Evolutionary conservation across 345 rosid species (phyloP), one percentile per base, ranked within the genome.

Genomic region (Syzygium aqueum): DNA sequence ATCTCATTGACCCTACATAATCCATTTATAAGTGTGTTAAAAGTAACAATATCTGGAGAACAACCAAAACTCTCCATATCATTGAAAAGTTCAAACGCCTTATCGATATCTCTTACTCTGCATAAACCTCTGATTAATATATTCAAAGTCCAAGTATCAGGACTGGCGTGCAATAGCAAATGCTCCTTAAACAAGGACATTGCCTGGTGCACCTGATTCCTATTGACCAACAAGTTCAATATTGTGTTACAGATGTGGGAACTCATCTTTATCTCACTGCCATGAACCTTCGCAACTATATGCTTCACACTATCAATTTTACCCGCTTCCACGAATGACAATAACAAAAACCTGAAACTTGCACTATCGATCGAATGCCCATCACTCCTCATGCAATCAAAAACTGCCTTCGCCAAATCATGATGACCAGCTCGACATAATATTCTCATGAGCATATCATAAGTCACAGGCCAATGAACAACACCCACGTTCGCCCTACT

Each of bases 1-100:
- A 97, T 87, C 85, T 95, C 95, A 87, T 89, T 91, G 59, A 86
- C 90, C 91, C 89, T 95, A 88, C 97, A 95, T 63, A 94, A 89
- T 16, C 98, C 99, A 51, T 88, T 92, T 89, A 97, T 96, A 84
- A 97, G 92, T 50, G 96, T 95, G 85, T 96, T 96, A 87, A 95
- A 97, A 0, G 98, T 93, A 85, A 95, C 91, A 52, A 90, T 86
- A 86, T 96, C 97, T 21, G 98, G 98, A 13, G 90, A 89, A 89
- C 95, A 93, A 73, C 92, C 94, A 88, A 93, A 93, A 89, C 84
- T 90, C n/a, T 83, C 85, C 96, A 96, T 96, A 30, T 90, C 91
- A 85, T 88, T 63, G 85, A 93, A 93, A 87, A 95, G 88, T 89
- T 92, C 93, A 50, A 93, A 87, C 11, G 93, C 97, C 88, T 88